A percentile compares a stretch with the other conserved stretches of the same genome.
phyloP scores from a whole-genome alignment of 148 eudicot genomes.

The Suaeda aralocaspica region DNA sequence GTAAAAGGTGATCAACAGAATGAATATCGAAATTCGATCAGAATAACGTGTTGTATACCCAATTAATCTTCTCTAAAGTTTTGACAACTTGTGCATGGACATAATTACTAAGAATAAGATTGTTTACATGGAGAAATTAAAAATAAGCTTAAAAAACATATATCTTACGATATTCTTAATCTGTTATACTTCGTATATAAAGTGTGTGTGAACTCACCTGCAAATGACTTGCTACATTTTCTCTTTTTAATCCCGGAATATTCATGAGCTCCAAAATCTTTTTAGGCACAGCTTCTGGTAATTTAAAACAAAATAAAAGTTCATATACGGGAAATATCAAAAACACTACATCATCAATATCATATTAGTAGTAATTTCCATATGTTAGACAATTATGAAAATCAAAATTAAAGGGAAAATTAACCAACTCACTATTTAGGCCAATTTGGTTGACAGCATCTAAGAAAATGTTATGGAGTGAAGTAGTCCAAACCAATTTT shows the following conservation, averaged over 20 bases:
- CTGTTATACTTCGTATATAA: too few species aligned
- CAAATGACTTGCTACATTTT: conserved; percentile 67
- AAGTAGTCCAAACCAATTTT: conserved; percentile 48
- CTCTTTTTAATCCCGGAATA: conserved; percentile 49
- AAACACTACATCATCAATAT: too few species aligned
- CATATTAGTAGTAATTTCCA: too few species aligned
- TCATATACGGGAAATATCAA: background rate
- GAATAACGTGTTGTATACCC: too few species aligned
- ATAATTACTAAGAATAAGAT: background rate
- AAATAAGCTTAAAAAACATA: too few species aligned
- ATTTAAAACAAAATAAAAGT: background rate
- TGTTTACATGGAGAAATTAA: background rate
- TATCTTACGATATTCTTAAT: too few species aligned
- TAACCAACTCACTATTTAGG: conserved; percentile 40
- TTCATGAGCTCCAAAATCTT: conserved; percentile 51
- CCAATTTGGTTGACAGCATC: conserved; percentile 49
- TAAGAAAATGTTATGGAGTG: conserved; percentile 50
- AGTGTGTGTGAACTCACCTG: conserved; percentile 36
- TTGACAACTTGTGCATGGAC: background rate
- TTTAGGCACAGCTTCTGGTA: conserved; percentile 54
- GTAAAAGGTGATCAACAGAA: background rate
- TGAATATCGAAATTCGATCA: too few species aligned
- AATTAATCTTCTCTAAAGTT: background rate
- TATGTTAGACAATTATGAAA: background rate
- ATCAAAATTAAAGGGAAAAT: background rate